Evolutionary conservation across 1,139 yeast species (phyloP), one percentile per base, ranked within the genome.

Genomic region (Williopsis jadinii): DNA sequence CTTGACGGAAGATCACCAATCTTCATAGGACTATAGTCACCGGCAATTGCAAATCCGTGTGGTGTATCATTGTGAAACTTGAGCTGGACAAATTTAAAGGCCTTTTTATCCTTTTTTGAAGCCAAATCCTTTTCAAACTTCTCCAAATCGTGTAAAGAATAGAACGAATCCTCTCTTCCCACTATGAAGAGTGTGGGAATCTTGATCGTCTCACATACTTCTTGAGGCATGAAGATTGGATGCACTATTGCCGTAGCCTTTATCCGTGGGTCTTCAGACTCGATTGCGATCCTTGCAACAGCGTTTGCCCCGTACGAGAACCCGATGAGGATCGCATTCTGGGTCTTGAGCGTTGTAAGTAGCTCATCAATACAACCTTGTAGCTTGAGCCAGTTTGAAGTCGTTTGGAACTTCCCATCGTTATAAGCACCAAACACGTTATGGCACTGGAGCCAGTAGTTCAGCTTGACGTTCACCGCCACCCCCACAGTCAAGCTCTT

Each of bases 1-100:
- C 34, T 45, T 14, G 49, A 37, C 33, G 55, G 57, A 3, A 52
- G 35, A 28, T 52, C 49, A 8, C 51, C 51, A 10, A 51, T 41
- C 15, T 39, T 45, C 51, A 48, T 48, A 5, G 55, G 56, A 10
- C 47, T 41, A 41, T 65, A 66, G 40, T 66, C 70, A 2, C 69
- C 68, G 26, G 65, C 63, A 19, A 66, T 67, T 2, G 66, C 66
- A 51, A 66, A 66, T 3, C 70, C 69, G 48, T 65, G 69, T 5
- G 70, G 70, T 15, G 65, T 46, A 3, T 53, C 51, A 8, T 42
- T 28, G 37, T 47, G 44, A 34, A 47, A 34, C 45, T 54, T 47
- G 38, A 53, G 45, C 36, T 48, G 54, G 5, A 44, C 36, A 33
- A 39, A 41, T 45, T 49, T 47, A 45, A 51, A 51, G 41, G 51